Evolutionary conservation across 352 stramenopile genomes (phyloP).

Genomic region (Globisporangium barbulae): DNA sequence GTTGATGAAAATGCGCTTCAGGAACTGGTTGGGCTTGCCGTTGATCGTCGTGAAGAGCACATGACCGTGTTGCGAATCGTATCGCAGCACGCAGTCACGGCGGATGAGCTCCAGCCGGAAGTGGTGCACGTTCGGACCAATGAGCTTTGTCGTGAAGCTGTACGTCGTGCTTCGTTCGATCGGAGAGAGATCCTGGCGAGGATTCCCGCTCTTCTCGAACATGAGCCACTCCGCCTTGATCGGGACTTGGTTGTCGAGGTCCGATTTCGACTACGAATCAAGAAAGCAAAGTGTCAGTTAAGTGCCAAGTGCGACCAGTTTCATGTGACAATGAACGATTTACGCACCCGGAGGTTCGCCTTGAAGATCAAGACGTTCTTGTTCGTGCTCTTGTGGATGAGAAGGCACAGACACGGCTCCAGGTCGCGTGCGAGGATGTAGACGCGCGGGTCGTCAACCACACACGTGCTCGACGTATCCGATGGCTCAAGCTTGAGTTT

Average conservation of each 20-base stretch:
- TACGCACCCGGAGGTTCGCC: conserved; percentile 27
- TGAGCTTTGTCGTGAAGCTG: conserved; percentile 31
- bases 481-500: conserved; percentile 37
- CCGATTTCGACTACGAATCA: conserved; percentile 21
- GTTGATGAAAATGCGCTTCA: conserved; percentile 50
- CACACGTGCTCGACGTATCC: conserved; percentile 23
- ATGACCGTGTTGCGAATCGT: conserved; percentile 33
- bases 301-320: background rate
- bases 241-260: conserved; percentile 30
- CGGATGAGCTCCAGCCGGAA: conserved; percentile 46
- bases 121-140: conserved; percentile 45
- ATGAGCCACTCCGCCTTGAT: conserved; percentile 65
- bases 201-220: conserved; percentile 63
- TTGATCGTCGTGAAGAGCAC: conserved; percentile 54
- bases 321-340: background rate
- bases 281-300: background rate
- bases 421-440: conserved; percentile 46
- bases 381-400: conserved; percentile 63
- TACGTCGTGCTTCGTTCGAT: conserved; percentile 62
- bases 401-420: conserved; percentile 44
- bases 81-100: conserved; percentile 44
- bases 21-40: conserved; percentile 43
- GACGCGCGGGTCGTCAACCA: conserved; percentile 37
- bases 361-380: conserved; percentile 56
- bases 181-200: conserved; percentile 41